Evolutionary conservation across 768 basidiomycete genomes (phyloP).

Genomic region (Termitomyces bulborhizus): DNA sequence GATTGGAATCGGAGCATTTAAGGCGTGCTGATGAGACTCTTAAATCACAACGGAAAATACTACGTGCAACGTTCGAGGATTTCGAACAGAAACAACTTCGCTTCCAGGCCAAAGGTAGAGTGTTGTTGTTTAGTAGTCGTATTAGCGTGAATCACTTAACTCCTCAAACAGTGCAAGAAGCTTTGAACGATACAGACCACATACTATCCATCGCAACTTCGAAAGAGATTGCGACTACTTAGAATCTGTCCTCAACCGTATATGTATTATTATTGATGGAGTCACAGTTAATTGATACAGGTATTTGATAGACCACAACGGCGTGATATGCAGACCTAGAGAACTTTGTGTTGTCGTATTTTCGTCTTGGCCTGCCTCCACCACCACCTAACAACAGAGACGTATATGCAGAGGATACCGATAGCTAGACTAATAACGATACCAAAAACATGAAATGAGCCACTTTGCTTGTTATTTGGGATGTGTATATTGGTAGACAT

Average conservation of each 20-base stretch:
- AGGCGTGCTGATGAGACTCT: constrained; percentile 38
- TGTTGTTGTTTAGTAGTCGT: background rate
- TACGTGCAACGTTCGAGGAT: constrained; percentile 34
- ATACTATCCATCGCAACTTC: constrained; percentile 23
- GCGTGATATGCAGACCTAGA: background rate
- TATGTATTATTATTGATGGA: background rate
- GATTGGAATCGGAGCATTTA: constrained; percentile 37
- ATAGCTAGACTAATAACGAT: constrained; percentile 42
- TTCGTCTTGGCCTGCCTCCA: constrained; percentile 46
- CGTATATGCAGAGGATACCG: constrained; percentile 38
- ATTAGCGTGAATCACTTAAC: background rate
- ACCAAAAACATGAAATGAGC: constrained; percentile 48
- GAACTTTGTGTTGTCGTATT: constrained; percentile 17
- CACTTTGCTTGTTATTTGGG: constrained; percentile 45
- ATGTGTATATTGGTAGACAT: constrained; percentile 63
- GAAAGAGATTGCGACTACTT: constrained; percentile 5
- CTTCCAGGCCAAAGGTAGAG: constrained; percentile 38
- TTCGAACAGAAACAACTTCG: constrained; percentile 35
- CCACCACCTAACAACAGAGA: constrained; percentile 54
- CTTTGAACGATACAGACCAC: constrained; percentile 33
- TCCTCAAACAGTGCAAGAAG: constrained; percentile 31
- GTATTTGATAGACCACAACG: background rate
- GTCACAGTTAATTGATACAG: background rate
- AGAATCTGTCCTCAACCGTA: background rate
- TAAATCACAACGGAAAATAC: constrained; percentile 27